These are phyloP conservation scores for Dichomitus squalens DNA, from an alignment of 1,284 basidiomycete genomes.

Conservation along the genomic window DNA sequence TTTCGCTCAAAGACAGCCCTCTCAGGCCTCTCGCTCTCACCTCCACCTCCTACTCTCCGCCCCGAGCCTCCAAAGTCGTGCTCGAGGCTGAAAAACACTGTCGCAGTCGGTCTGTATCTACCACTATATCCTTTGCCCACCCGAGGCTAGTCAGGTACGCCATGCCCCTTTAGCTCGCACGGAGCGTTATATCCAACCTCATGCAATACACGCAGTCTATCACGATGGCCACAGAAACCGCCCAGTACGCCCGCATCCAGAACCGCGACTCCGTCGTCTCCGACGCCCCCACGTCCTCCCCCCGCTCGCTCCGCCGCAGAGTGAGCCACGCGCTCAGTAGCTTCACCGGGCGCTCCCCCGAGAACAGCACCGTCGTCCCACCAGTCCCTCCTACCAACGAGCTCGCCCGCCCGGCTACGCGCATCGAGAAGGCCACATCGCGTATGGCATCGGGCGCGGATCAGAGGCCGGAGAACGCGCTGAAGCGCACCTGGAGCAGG, in stretches of 20 bases:
- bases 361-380: not conserved
- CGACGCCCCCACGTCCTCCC: not conserved
- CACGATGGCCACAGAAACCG: not conserved
- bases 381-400: not conserved
- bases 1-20: not conserved
- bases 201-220: not conserved
- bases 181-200: not conserved
- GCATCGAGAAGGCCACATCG: not conserved
- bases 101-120: not conserved
- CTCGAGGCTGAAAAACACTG: not conserved
- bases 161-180: not conserved
- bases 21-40: not conserved
- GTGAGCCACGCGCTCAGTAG: slow-evolving; percentile 12
- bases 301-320: slow-evolving; percentile 12
- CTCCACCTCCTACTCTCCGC: not conserved
- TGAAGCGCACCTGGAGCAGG: slow-evolving; percentile 1
- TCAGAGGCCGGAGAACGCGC: not conserved
- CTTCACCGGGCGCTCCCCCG: not conserved
- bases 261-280: slow-evolving; percentile 1
- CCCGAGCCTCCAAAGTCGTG: not conserved
- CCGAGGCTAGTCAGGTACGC: not conserved
- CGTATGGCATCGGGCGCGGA: not conserved
- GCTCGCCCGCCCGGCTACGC: not conserved
- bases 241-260: slow-evolving; percentile 1
- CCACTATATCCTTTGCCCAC: not conserved